phyloP scores from a whole-genome alignment of 2,329 filamentous ascomycete species.

The Lecanicillium sp. region DNA sequence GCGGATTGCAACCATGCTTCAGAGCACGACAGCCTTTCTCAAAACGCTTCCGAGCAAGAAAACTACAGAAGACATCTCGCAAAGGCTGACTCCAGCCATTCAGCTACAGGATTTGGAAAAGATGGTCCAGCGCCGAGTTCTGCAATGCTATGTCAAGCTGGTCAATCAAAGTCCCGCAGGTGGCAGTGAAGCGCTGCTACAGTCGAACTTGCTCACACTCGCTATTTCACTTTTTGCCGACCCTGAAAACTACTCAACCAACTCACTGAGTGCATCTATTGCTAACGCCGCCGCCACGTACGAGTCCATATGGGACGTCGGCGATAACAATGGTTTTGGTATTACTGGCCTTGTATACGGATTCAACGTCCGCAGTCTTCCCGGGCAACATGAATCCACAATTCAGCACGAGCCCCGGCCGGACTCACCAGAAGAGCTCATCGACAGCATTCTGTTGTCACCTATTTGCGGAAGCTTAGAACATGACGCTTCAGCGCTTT shows the following conservation, averaged over 20 bases:
- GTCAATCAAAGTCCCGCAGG: conserved; percentile 82
- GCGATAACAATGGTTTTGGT: conserved; percentile 91
- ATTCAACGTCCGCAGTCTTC: conserved; percentile 64
- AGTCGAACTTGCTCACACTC: conserved; percentile 85
- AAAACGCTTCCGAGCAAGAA: conserved; percentile 78
- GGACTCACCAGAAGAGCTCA: conserved; percentile 55
- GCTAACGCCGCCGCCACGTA: conserved; percentile 85
- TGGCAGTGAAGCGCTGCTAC: conserved; percentile 76
- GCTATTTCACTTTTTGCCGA: conserved; percentile 91
- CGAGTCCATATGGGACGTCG: conserved; percentile 91
- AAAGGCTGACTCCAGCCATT: conserved; percentile 75
- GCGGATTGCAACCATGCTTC: conserved; percentile 86
- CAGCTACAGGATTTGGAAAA: conserved; percentile 86
- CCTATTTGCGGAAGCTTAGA: conserved; percentile 80
- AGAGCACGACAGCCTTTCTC: conserved; percentile 89
- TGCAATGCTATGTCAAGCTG: conserved; percentile 91
- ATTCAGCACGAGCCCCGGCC: conserved; percentile 42
- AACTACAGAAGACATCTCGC: conserved; percentile 76
- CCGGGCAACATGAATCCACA: conserved; percentile 57
- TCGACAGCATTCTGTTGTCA: conserved; percentile 56
- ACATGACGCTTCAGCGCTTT: conserved; percentile 80
- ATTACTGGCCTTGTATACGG: conserved; percentile 79
- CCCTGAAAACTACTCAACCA: conserved; percentile 79
- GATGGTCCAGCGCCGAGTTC: conserved; percentile 86
- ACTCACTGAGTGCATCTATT: conserved; percentile 82